Percentiles rank a stretch among this genome's conserved stretches.
phyloP scores from a whole-genome alignment of 768 basidiomycete species.

The Lactarius evosmus region DNA sequence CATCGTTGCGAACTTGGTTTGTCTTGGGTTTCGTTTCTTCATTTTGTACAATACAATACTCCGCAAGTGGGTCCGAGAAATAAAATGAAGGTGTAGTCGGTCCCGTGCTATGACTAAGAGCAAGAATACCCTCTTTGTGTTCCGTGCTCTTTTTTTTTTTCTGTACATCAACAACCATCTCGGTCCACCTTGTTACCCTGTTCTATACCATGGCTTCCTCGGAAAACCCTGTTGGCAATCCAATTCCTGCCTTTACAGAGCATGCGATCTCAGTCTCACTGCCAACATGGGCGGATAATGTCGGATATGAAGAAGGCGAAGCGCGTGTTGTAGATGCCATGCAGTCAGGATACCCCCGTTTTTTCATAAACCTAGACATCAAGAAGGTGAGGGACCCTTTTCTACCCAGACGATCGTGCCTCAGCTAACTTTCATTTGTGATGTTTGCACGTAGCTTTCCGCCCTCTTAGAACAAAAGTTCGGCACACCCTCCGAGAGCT shows the following conservation, averaged over 20 bases:
- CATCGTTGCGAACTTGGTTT: not conserved
- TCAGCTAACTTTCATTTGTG: not conserved
- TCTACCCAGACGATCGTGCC: no score
- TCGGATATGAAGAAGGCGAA: constrained; percentile 89
- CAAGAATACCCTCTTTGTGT: not conserved
- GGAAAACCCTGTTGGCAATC: constrained; percentile 40
- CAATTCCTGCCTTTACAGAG: constrained; percentile 65
- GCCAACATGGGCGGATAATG: constrained; percentile 87
- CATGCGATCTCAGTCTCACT: constrained; percentile 96
- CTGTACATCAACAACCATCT: not conserved
- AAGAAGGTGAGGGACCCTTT: constrained; percentile 55
- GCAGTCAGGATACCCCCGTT: constrained; percentile 91
- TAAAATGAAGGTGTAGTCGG: not conserved
- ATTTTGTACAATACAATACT: constrained; percentile 10
- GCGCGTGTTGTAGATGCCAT: constrained; percentile 73
- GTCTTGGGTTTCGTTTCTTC: not conserved
- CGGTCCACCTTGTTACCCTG: not conserved
- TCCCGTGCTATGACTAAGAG: not conserved
- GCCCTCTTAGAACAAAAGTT: constrained; percentile 75
- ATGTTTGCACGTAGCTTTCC: constrained; percentile 57
- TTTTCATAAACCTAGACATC: constrained; percentile 87
- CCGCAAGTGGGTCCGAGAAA: not conserved
- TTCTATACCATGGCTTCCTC: constrained; percentile 10
- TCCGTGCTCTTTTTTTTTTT: not conserved
- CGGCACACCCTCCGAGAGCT: constrained; percentile 63